Evolutionary conservation across 1,139 yeast genomes (phyloP).

Genomic region (Scheffersomyces parashehatae): DNA sequence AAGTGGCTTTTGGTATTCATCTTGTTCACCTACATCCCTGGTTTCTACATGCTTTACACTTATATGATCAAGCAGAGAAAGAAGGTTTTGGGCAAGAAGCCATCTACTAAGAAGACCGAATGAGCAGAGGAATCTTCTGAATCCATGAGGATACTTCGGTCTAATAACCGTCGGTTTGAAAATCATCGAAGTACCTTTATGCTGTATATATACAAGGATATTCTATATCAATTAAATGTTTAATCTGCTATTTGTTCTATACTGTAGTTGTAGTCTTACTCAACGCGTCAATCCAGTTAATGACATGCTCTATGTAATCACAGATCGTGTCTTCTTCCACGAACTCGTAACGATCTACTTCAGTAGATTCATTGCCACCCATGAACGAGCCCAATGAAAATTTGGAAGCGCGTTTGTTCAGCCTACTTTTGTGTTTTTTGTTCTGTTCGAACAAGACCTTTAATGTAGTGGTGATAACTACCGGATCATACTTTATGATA

Average conservation of each 20-base stretch:
- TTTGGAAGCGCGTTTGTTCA: slow-evolving; percentile 10
- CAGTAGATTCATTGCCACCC: slow-evolving; percentile 12
- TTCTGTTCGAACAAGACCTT: slow-evolving; percentile 38
- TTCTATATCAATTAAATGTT: neutral
- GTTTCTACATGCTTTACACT: slow-evolving; percentile 78
- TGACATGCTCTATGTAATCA: slow-evolving; percentile 31
- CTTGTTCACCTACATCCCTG: slow-evolving; percentile 76
- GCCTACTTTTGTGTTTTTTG: slow-evolving; percentile 15
- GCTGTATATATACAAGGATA: neutral
- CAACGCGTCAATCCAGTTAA: slow-evolving; percentile 32
- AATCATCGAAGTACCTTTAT: neutral
- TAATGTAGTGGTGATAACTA: slow-evolving; percentile 31
- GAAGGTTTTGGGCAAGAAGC: slow-evolving; percentile 53
- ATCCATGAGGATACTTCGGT: neutral
- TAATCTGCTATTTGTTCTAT: too few species aligned
- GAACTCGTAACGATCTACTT: slow-evolving; percentile 23
- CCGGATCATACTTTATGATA: slow-evolving; percentile 31
- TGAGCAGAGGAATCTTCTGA: slow-evolving; percentile 3
- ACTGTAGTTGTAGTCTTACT: slow-evolving; percentile 1
- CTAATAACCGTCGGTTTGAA: neutral
- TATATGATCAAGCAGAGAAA: slow-evolving; percentile 90
- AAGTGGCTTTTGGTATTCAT: slow-evolving; percentile 55
- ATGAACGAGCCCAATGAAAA: slow-evolving; percentile 17
- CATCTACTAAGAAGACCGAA: slow-evolving; percentile 18
- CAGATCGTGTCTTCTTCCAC: slow-evolving; percentile 35